Conservation (phyloP, 305 asterid species). For the Rubia peregrina region DNA sequence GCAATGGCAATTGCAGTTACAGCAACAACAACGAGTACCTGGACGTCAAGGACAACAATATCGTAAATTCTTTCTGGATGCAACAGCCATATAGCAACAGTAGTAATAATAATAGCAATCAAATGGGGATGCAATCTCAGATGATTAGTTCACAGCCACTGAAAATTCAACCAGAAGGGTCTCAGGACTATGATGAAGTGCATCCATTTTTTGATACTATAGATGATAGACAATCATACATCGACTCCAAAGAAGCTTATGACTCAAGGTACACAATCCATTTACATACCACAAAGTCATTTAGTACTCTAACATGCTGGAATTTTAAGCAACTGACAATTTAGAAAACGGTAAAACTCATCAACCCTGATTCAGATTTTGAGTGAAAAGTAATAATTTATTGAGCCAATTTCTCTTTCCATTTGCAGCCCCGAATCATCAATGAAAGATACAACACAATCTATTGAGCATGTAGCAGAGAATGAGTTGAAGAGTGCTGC, state of each 20-base stretch:
- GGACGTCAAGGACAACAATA: constrained; percentile 47
- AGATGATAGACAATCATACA: constrained; percentile 66
- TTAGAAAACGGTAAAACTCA: neutral
- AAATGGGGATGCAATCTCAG: constrained; percentile 36
- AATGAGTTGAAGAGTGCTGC: constrained; percentile 76
- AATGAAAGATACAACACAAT: constrained; percentile 45
- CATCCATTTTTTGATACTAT: constrained; percentile 54
- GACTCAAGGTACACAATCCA: constrained; percentile 52
- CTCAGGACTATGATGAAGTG: constrained; percentile 54
- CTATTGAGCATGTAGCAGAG: constrained; percentile 54
- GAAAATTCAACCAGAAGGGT: constrained; percentile 31
- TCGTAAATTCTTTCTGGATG: constrained; percentile 38
- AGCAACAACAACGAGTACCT: constrained; percentile 18
- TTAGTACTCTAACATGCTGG: neutral
- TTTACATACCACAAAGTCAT: neutral
- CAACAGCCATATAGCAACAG: constrained; percentile 39
- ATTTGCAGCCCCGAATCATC: constrained; percentile 67
- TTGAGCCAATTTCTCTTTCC: neutral
- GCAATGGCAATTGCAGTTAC: constrained; percentile 21
- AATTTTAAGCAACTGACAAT: neutral
- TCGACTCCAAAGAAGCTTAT: constrained; percentile 55
- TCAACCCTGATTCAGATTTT: neutral
- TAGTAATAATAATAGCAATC: constrained; percentile 30
- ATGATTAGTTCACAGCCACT: constrained; percentile 31
- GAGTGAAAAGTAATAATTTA: neutral